Evolutionary conservation across 257 asterid genomes (phyloP).

Genomic region (Jaltomata sinuosa): DNA sequence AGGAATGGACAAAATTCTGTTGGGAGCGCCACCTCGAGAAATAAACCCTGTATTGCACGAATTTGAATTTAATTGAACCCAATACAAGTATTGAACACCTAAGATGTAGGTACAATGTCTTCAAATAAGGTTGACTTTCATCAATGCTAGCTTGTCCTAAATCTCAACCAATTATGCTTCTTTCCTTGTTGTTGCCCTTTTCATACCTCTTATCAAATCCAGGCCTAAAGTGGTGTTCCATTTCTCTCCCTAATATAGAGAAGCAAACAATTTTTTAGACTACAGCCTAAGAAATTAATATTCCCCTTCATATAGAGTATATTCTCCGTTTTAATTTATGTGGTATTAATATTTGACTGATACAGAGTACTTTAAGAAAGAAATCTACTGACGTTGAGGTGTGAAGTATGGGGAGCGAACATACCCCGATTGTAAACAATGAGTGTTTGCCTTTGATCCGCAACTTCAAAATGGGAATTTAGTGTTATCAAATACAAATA

Average conservation of each 20-base stretch:
- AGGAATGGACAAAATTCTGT: not conserved
- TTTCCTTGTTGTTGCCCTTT: not conserved
- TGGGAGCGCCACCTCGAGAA: not conserved
- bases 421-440: not conserved
- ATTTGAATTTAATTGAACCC: fast-evolving
- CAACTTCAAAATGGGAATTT: too few species aligned
- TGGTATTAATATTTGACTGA: not conserved
- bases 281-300: not conserved
- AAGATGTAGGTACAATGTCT: not conserved
- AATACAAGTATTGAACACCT: not conserved
- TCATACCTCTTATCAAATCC: not conserved
- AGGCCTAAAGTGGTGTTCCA: not conserved
- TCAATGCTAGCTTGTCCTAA: not conserved
- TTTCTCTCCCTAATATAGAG: not conserved
- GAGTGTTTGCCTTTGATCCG: not conserved
- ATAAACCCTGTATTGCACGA: too few species aligned
- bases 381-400: not conserved
- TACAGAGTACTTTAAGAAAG: not conserved
- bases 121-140: not conserved
- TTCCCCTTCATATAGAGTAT: not conserved
- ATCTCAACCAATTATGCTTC: not conserved
- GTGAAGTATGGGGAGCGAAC: not conserved
- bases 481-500: not conserved
- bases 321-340: not conserved
- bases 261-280: not conserved